Percentiles rank a stretch among this genome's conserved stretches.
Conservation (phyloP, 2,329 filamentous ascomycete species). For the Pyrenophora graminea region DNA sequence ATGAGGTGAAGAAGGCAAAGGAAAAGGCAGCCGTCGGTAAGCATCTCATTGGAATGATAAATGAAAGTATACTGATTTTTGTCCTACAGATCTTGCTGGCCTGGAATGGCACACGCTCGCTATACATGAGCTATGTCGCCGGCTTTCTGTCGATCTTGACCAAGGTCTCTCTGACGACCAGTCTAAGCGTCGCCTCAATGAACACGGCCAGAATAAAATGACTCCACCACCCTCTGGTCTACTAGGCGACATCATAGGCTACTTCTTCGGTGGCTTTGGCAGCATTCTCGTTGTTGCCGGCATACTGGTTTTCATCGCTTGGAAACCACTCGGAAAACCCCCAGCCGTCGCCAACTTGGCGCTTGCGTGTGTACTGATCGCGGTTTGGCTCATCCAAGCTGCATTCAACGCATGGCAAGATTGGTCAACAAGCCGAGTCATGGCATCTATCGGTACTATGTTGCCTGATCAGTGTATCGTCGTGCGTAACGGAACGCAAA, state of each 20-base stretch:
- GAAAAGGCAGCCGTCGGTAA: conserved; percentile 42
- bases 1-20: conserved; percentile 37
- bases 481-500: conserved; percentile 61
- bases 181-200: conserved; percentile 57
- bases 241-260: conserved; percentile 63
- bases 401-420: conserved; percentile 66
- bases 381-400: conserved; percentile 67
- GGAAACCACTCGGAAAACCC: conserved; percentile 75
- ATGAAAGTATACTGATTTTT: conserved; percentile 18
- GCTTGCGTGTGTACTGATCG: conserved; percentile 71
- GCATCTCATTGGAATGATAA: background rate
- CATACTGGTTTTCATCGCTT: conserved; percentile 75
- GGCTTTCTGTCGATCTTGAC: conserved; percentile 60
- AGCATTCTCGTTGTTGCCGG: conserved; percentile 69
- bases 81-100: conserved; percentile 48
- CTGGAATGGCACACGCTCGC: conserved; percentile 71
- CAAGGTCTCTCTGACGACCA: conserved; percentile 66
- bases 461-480: conserved; percentile 73
- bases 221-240: conserved; percentile 67
- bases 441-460: conserved; percentile 80
- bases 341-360: conserved; percentile 72
- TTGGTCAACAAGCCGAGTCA: conserved; percentile 75
- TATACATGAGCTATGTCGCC: conserved; percentile 61
- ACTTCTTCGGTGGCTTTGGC: conserved; percentile 80
- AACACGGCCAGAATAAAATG: conserved; percentile 70